Conservation (phyloP, 768 basidiomycete genomes). For the Tulasnella sp. region DNA sequence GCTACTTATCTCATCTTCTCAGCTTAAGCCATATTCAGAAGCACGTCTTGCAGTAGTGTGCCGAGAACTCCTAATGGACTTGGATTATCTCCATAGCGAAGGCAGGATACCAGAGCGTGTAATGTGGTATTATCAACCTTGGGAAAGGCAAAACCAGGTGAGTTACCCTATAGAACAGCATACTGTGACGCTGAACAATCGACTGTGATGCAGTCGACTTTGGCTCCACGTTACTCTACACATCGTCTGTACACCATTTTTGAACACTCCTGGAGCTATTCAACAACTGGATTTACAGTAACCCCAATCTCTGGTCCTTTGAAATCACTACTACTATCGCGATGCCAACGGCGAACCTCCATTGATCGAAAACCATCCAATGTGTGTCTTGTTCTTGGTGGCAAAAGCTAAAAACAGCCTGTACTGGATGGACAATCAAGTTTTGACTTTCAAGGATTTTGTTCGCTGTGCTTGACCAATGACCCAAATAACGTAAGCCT, state of each 20-base stretch:
- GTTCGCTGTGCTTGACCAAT: constrained; percentile 81
- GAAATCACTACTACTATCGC: constrained; percentile 98
- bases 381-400: constrained; percentile 95
- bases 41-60: constrained; percentile 90
- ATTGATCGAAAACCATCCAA: constrained; percentile 91
- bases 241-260: constrained; percentile 91
- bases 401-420: constrained; percentile 93
- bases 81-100: constrained; percentile 92
- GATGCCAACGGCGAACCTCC: constrained; percentile 95
- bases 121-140: constrained; percentile 74
- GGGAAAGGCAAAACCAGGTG: constrained; percentile 80
- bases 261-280: constrained; percentile 99
- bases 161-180: constrained; percentile 9
- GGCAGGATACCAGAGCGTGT: constrained; percentile 98
- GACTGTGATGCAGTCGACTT: constrained; percentile 57
- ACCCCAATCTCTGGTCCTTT: constrained; percentile 96
- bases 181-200: not conserved
- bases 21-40: constrained; percentile 81
- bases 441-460: constrained; percentile 83
- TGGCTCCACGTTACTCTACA: constrained; percentile 93
- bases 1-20: not conserved
- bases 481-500: constrained; percentile 60
- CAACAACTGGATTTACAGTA: constrained; percentile 87
- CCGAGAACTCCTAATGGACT: constrained; percentile 80
- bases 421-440: constrained; percentile 78